Conservation (phyloP, 805 yeast species). For the Kuraishia ogatae region DNA sequence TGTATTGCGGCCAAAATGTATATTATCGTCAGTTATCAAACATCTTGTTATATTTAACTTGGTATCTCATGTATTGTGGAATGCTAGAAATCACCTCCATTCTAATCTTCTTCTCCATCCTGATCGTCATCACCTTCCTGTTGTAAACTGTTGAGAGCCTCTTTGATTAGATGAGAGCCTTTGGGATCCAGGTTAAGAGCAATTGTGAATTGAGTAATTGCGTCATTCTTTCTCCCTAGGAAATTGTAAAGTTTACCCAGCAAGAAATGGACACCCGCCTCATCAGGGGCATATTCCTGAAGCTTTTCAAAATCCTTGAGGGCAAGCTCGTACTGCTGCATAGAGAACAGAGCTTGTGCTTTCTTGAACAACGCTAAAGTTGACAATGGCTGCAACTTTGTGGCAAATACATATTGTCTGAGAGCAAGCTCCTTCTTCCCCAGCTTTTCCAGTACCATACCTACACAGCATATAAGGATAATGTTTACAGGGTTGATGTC, state of each 20-base stretch:
- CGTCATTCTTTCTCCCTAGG: slow-evolving; percentile 63
- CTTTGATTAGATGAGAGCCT: slow-evolving; percentile 77
- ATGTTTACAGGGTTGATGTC: slow-evolving; percentile 86
- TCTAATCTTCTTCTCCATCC: neutral
- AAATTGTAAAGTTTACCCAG: slow-evolving; percentile 81
- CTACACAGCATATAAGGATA: slow-evolving; percentile 85
- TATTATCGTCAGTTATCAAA: neutral
- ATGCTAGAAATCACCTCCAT: neutral
- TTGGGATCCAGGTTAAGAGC: slow-evolving; percentile 91
- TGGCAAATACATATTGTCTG: slow-evolving; percentile 74
- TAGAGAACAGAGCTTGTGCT: slow-evolving; percentile 69
- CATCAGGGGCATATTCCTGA: slow-evolving; percentile 80
- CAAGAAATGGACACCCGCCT: slow-evolving; percentile 85
- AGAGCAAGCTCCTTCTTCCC: slow-evolving; percentile 66
- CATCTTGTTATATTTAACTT: too few relatives aligned
- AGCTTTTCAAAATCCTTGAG: slow-evolving; percentile 66
- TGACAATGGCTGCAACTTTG: slow-evolving; percentile 74
- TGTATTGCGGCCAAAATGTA: neutral
- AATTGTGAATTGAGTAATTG: slow-evolving; percentile 77
- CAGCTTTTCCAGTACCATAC: slow-evolving; percentile 80
- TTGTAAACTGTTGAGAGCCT: slow-evolving; percentile 57
- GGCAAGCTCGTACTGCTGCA: slow-evolving; percentile 68
- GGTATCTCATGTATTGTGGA: neutral
- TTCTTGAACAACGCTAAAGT: slow-evolving; percentile 84
- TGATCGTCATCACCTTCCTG: slow-evolving; percentile 3